Evolutionary conservation across 176 grass and related monocot species (phyloP), one percentile per base, ranked within the genome.

Genomic region (Lolium perenne): DNA sequence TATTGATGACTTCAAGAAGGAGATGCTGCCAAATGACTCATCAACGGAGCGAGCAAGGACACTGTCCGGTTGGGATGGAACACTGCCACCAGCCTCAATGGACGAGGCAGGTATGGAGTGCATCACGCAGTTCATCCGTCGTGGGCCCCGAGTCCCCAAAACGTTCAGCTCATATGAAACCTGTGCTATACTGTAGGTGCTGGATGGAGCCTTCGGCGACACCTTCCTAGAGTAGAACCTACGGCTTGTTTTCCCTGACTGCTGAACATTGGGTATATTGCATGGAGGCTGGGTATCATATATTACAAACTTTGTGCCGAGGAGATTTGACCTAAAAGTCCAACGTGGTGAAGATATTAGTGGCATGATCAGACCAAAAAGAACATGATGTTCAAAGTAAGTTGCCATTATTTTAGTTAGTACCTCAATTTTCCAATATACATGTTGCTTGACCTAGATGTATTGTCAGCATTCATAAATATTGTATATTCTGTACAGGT

Each of bases 401-500:
- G 41, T 74, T 79, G 41, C 29, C 13, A 2, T 48, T 54, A 12
- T 78, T 71, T 84, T 29, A 76, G 35, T 71, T 63, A 62, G 54
- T 89, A 97, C 95, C 95, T 92, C 82, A 97, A 77, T 85, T 97
- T 97, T 84, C 95, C 95, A 14, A 95, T 91, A 74, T 95, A 93
- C 78, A 79, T 88, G 88, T 88, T 89, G 87, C 87, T 95, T 87
- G 93, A 97, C 74, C 80, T 91, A 88, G 93, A 91, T 84, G 91
- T 87, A 80, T 91, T 95, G 63, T 82, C 85, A 82, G 85, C 45
- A 86, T 90, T 88, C 89, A 91, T 93, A 56, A 88, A 97, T 88
- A 97, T 97, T 80, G 90, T 93, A 81, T 97, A 97, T 74, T 97
- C 95, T 63, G 95, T 97, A 89, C 83, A 93, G 55, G 95, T 94